These are phyloP conservation scores for Jamesozyma jinghongensis DNA, from an alignment of 805 yeast species.

Conservation along the genomic window DNA sequence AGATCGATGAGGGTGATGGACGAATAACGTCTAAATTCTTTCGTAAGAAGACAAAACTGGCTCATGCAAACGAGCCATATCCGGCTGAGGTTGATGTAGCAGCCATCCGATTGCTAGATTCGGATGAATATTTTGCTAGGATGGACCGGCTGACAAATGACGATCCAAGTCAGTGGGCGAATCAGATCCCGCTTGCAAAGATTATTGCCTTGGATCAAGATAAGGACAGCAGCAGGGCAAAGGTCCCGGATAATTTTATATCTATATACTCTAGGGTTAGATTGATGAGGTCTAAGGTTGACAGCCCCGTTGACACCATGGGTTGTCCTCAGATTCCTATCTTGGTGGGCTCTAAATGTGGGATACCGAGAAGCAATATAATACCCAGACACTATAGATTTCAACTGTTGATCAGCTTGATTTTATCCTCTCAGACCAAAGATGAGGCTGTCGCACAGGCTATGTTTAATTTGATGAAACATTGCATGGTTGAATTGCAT, in stretches of 20 bases:
- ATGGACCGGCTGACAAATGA: constrained; percentile 18
- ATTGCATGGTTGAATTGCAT: constrained; percentile 34
- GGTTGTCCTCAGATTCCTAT: constrained; percentile 63
- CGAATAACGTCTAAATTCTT: constrained; percentile 2
- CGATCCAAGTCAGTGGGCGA: constrained; percentile 16
- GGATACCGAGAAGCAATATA: constrained; percentile 17
- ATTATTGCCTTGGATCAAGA: neutral
- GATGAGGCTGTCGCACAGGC: constrained; percentile 76
- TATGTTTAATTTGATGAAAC: constrained; percentile 47
- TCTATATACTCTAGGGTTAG: constrained; percentile 51
- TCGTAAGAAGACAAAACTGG: neutral
- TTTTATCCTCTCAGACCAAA: constrained; percentile 85
- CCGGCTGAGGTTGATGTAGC: constrained; percentile 10
- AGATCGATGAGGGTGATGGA: constrained; percentile 1
- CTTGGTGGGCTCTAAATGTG: constrained; percentile 26
- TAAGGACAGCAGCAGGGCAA: constrained; percentile 4
- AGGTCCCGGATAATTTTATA: constrained; percentile 39
- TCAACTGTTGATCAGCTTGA: constrained; percentile 66
- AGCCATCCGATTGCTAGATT: constrained; percentile 17
- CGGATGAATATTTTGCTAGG: constrained; percentile 19
- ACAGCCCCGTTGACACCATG: constrained; percentile 79
- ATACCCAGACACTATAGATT: constrained; percentile 41
- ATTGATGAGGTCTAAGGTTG: constrained; percentile 52
- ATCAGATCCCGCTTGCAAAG: constrained; percentile 8
- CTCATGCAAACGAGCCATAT: constrained; percentile 1